Conservation (phyloP, 2,329 filamentous ascomycete species). For the Helotiales sp. region DNA sequence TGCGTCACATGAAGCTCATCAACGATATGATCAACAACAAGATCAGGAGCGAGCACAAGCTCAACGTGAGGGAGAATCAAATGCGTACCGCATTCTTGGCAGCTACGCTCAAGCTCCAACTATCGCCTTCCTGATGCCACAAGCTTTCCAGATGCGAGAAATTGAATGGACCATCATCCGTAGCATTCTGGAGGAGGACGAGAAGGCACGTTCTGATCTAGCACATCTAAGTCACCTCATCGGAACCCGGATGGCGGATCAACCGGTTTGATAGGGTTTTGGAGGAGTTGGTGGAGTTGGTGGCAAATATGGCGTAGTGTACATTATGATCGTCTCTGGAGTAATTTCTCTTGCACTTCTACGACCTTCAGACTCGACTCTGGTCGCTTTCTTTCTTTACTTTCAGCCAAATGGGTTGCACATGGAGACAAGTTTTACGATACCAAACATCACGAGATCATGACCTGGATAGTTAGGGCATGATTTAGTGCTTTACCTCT, state of each 20-base stretch:
- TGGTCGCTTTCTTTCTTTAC: background rate
- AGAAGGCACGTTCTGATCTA: slow-evolving; percentile 38
- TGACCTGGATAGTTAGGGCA: slow-evolving; percentile 24
- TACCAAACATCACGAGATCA: slow-evolving; percentile 28
- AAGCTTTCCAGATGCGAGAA: slow-evolving; percentile 67
- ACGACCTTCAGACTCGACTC: background rate
- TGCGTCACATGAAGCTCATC: slow-evolving; percentile 13
- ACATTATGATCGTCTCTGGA: slow-evolving; percentile 1
- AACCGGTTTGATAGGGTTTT: background rate
- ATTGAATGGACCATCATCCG: slow-evolving; percentile 74
- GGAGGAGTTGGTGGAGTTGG: background rate
- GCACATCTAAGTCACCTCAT: slow-evolving; percentile 55
- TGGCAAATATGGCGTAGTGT: background rate
- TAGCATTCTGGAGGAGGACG: slow-evolving; percentile 39
- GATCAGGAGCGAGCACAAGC: slow-evolving; percentile 42
- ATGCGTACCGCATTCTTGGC: slow-evolving; percentile 65
- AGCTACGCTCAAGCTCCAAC: slow-evolving; percentile 60
- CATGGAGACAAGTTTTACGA: slow-evolving; percentile 19
- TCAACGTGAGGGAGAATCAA: slow-evolving; percentile 53
- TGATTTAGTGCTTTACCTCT: slow-evolving; percentile 8
- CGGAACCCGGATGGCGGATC: slow-evolving; percentile 37
- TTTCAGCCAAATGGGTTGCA: background rate
- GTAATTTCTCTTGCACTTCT: background rate
- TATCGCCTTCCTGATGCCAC: slow-evolving; percentile 67
- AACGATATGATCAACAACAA: slow-evolving; percentile 41